Base-by-base conservation (phyloP, 768 basidiomycete species). In the Leccinum fibrillosum region DNA sequence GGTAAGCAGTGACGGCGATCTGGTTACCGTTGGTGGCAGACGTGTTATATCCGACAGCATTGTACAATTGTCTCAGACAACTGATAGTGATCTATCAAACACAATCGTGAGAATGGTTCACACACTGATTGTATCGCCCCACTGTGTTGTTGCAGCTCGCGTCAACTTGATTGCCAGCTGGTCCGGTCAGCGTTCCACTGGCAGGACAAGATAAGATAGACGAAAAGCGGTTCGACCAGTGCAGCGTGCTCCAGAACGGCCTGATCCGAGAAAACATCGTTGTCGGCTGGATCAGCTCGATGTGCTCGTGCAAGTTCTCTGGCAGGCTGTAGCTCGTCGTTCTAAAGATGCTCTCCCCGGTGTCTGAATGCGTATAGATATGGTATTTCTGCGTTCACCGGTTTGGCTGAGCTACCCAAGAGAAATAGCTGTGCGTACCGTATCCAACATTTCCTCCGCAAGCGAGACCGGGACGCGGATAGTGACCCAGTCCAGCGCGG, bases 281-380 rank as follows among this genome's bases (percentile, higher is more conserved):
- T 1, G 89, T 90, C 0, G 89, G 89, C 60, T 89, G 86, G 28
- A 90, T 75, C 28, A 89, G 70, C 35, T 89, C 86, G 56, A 90
- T 68, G 64, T 89, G 86, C 3, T 75, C 72, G 62, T 85, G 78
- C 49, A 90, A 70, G 58, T 79, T 59, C 49, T 76, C 76, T 0
- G 89, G 89, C 17, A 91, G 78, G 64, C 83, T 85, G 74, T 89
- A 90, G 58, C 75, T 76, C 4, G 83, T 85, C 17, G 89, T 86
- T 54, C 89, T 82, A 56, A 89, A 73, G 37, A 88, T 68, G 10
- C 76, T 68, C 28, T 85, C 82, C 4, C 82, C 86, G 52, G 75
- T 80, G 21, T 74, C 72, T 10, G 70, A 67, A 66, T 89, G 82
- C 54, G 79, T 75, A 80, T 84, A 91, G 44, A 86, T 68, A 57